A percentile compares a stretch with the other conserved stretches of the same genome.
Evolutionary conservation across 257 asterid species (phyloP).

Genomic region (Leptodermis oblonga): DNA sequence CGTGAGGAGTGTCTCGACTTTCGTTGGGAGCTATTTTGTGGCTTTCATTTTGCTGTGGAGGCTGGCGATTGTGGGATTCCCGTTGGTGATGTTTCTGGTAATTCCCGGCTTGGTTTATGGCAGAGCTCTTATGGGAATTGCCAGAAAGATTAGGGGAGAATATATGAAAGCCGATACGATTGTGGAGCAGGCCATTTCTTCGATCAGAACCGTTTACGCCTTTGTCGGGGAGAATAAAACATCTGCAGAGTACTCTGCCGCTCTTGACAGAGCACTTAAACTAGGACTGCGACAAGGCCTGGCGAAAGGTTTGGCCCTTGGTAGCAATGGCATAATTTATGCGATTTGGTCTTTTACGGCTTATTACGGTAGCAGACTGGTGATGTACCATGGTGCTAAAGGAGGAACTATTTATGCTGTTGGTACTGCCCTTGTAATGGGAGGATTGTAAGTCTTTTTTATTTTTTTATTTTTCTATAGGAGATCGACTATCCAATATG

Average conservation of each 20-base stretch:
- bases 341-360: neutral
- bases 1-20: neutral
- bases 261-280: neutral
- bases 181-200: neutral
- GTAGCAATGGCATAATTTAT: neutral
- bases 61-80: neutral
- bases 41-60: neutral
- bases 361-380: neutral
- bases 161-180: neutral
- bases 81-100: neutral
- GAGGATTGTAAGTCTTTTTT: neutral
- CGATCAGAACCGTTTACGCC: neutral
- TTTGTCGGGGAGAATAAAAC: neutral
- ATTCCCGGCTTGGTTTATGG: neutral
- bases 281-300: neutral
- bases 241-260: neutral
- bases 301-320: neutral
- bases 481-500: too few relatives aligned
- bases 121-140: neutral
- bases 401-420: neutral
- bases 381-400: slow-evolving; percentile 1
- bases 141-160: neutral
- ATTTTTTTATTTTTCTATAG: too few relatives aligned
- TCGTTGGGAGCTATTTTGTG: neutral
- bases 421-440: neutral